Evolutionary conservation across 345 rosid genomes (phyloP), one percentile per base, ranked within the genome.

Genomic region (Eucalyptus sp.): DNA sequence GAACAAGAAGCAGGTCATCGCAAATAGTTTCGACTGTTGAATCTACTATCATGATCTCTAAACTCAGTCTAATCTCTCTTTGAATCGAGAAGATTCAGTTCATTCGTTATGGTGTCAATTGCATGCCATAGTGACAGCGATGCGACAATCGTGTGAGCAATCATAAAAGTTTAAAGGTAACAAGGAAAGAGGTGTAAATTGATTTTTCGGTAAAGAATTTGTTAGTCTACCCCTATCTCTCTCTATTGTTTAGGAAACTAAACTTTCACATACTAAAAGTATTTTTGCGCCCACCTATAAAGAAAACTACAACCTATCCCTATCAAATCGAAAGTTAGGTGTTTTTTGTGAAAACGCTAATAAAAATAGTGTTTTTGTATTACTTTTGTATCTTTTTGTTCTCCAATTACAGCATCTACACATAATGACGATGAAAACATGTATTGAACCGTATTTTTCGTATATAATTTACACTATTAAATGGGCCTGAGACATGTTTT

Each of bases 61-160:
- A 37, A 5, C 27, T 76, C 8, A 2, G 48, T 37, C 48, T 37
- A 10, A 20, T 76, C 29, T 37, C 81, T 18, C 48, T 76, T 0
- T 11, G 15, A 76, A 76, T 37, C 2, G 8, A 76, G 48, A 76
- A 76, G 83, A 10, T 76, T 25, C 83, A 20, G 8, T 71, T 76
- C 8, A 37, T 71, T 18, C 0, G 4, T 24, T 33, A 5, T 33
- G 25, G 46, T 0, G 9, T 76, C 10, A 0, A 52, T 7, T 52
- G 58, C 25, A 52, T 52, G 0, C 25, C 25, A 52, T 52, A 52
- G 25, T 10, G 10, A 52, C 2, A 0, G 10, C 0, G 0, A 18
- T 41, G 27, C 1, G 7, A 2, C 7, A 20, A 41, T 20, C 3
- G 0, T 7, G 27, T 20, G 48, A 76, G 5, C 29, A 5, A 10